Evolutionary conservation across 2,329 filamentous ascomycete species (phyloP), one percentile per base, ranked within the genome.

Genomic region (Aspergillaceae sp.): DNA sequence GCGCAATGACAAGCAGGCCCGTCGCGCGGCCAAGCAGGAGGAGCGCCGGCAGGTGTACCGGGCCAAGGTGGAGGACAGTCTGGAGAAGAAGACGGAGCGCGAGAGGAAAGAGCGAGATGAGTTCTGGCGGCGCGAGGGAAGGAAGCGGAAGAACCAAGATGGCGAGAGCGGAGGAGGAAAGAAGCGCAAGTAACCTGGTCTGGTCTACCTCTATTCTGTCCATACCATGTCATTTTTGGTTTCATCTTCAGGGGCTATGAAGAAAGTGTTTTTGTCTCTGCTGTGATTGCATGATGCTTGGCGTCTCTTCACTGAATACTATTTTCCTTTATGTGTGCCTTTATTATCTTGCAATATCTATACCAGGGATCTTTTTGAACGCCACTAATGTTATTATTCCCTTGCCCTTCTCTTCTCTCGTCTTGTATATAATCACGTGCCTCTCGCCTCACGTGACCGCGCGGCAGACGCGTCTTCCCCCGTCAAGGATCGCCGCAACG

Each of bases 71-170:
- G 84, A 80, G 5, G 87, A 87, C 61, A 82, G 83, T 60, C 76
- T 82, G 60, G 89, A 94, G 77, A 94, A 89, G 80, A 86, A 87
- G 71, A 79, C 78, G 48, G 87, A 83, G 50, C 75, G 90, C 44
- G 90, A 97, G 75, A 94, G 90, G 80, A 81, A 82, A 58, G 91
- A 98, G 73, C 85, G 82, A 63, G 85, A 94, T 66, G 90, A 95
- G 58, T 98, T 82, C 63, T 98, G 92, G 92, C 76, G 82, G 58
- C 83, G 82, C 59, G 94, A 98, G 70, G 92, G 92, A 7, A 87
- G 84, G 73, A 87, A 87, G 73, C 74, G 84, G 56, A 81, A 78
- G 66, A 74, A 74, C 32, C 70, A 74, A 54, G 73, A 70, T 19
- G 74, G 73, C 43, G 75, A 71, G 19, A 77, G 74, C 29, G 77